A percentile compares a stretch with the other conserved stretches of the same genome.
These are phyloP conservation scores for Echinochloa phyllopogon DNA, from an alignment of 176 grass and related monocot species.

Conservation along the genomic window DNA sequence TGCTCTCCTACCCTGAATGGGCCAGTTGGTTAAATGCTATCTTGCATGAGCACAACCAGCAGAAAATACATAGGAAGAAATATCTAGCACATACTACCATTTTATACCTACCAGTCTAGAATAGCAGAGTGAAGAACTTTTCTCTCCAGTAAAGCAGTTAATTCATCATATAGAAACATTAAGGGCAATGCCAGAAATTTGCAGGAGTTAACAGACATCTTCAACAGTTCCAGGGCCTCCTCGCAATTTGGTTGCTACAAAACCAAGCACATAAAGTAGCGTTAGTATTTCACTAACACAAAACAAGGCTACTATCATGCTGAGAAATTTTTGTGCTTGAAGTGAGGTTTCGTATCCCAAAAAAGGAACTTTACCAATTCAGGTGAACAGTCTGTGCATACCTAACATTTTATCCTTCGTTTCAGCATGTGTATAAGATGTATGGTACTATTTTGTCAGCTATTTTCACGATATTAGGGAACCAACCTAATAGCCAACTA, in stretches of 20 bases:
- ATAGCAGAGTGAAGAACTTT: slow-evolving; percentile 63
- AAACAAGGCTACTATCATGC: slow-evolving; percentile 1
- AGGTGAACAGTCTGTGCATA: slow-evolving; percentile 4
- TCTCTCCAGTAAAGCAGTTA: slow-evolving; percentile 70
- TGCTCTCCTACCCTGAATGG: slow-evolving; percentile 68
- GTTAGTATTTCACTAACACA: slow-evolving; percentile 23
- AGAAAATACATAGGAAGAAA: slow-evolving; percentile 24
- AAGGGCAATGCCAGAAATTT: slow-evolving; percentile 67
- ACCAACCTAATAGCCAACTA: slow-evolving; percentile 5
- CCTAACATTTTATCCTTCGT: slow-evolving; percentile 14
- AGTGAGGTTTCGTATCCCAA: background rate
- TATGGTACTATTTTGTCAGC: slow-evolving; percentile 20
- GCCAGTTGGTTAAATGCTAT: slow-evolving; percentile 22
- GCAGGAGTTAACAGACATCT: slow-evolving; percentile 80
- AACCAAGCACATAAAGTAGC: slow-evolving; percentile 32
- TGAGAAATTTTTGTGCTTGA: background rate
- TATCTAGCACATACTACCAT: slow-evolving; percentile 7
- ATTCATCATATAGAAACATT: slow-evolving; percentile 88
- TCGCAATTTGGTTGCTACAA: slow-evolving; percentile 76
- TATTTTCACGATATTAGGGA: slow-evolving; percentile 20
- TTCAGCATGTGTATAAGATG: slow-evolving; percentile 21
- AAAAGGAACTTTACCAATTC: slow-evolving; percentile 16
- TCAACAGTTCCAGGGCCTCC: slow-evolving; percentile 80
- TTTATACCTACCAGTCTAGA: slow-evolving; percentile 71
- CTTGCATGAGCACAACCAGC: slow-evolving; percentile 24